These are phyloP conservation scores for Leccinum boreale DNA, from an alignment of 768 basidiomycete genomes.

Conservation along the genomic window DNA sequence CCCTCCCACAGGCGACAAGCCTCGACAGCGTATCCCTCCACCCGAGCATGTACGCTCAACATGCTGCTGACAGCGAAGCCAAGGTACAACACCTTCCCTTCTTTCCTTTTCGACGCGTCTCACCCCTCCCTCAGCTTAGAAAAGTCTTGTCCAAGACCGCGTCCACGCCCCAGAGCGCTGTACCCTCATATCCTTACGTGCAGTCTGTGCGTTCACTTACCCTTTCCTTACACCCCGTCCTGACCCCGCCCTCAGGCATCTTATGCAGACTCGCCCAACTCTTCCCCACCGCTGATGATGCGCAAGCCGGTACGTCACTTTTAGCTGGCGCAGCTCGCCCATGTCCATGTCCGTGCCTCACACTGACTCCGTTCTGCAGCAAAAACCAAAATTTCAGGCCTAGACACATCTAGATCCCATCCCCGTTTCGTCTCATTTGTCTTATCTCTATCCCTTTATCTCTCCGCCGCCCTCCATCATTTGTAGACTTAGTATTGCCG, in stretches of 20 bases:
- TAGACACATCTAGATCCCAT: slow-evolving; percentile 13
- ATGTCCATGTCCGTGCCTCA: background rate
- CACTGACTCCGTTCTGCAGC: slow-evolving; percentile 3
- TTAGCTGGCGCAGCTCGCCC: background rate
- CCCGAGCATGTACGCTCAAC: slow-evolving; percentile 64
- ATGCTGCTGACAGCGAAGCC: slow-evolving; percentile 69
- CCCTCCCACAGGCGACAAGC: slow-evolving; percentile 70
- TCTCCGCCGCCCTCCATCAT: slow-evolving; percentile 9
- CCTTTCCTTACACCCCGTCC: background rate
- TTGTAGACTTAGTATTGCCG: slow-evolving; percentile 24
- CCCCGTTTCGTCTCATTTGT: background rate
- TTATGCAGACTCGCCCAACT: slow-evolving; percentile 35
- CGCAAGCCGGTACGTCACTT: slow-evolving; percentile 43
- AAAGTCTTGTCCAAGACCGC: slow-evolving; percentile 58
- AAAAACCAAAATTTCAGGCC: slow-evolving; percentile 37
- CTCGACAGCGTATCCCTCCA: slow-evolving; percentile 65
- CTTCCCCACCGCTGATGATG: slow-evolving; percentile 54
- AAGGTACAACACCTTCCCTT: slow-evolving; percentile 46
- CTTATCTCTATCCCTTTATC: slow-evolving; percentile 1
- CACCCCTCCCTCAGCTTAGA: slow-evolving; percentile 43
- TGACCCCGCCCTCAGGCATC: slow-evolving; percentile 31
- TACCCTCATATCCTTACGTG: slow-evolving; percentile 32
- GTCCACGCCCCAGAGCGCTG: slow-evolving; percentile 33
- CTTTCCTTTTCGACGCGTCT: slow-evolving; percentile 3
- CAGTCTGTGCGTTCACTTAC: slow-evolving; percentile 34